A percentile compares a stretch with the other conserved stretches of the same genome.
Conservation (phyloP, 768 basidiomycete species). For the Xanthoconium stramineum region DNA sequence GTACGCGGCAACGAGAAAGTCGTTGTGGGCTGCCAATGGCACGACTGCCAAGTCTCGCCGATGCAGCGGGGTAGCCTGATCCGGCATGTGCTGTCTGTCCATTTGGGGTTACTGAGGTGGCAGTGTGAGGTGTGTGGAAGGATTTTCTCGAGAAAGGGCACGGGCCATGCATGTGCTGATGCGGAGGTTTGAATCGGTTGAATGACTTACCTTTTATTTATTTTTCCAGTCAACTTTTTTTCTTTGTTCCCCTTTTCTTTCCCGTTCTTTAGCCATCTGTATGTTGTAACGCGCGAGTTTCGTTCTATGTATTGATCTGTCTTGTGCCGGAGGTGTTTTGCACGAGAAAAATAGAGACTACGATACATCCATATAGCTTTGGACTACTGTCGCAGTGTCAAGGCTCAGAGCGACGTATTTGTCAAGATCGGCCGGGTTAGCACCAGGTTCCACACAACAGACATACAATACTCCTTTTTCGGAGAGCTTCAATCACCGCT, state of each 20-base stretch:
- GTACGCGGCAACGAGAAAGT: slow-evolving; percentile 19
- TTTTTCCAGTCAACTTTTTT: too few species aligned
- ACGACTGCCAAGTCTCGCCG: slow-evolving; percentile 4
- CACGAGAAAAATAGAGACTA: not conserved
- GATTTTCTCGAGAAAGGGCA: slow-evolving; percentile 17
- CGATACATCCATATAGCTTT: not conserved
- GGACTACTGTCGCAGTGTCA: not conserved
- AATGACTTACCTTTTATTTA: not conserved
- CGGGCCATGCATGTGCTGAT: slow-evolving; percentile 7
- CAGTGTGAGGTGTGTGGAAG: slow-evolving; percentile 10
- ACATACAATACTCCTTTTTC: too few species aligned
- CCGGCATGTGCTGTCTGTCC: slow-evolving; percentile 18
- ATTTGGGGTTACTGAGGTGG: slow-evolving; percentile 15
- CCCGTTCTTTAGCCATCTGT: too few species aligned
- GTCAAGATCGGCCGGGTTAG: not conserved
- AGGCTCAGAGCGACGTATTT: not conserved
- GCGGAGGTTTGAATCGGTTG: not conserved
- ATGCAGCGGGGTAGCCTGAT: slow-evolving; percentile 22
- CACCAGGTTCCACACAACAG: too few species aligned
- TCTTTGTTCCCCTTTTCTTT: not conserved
- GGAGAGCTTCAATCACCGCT: too few species aligned
- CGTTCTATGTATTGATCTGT: too few species aligned
- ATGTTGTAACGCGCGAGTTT: too few species aligned
- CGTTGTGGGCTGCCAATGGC: slow-evolving; percentile 10
- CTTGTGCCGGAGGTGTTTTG: too few species aligned